A percentile compares a stretch with the other conserved stretches of the same genome.
These are phyloP conservation scores for Ascochyta koolunga DNA, from an alignment of 2,329 filamentous ascomycete species.

Conservation along the genomic window DNA sequence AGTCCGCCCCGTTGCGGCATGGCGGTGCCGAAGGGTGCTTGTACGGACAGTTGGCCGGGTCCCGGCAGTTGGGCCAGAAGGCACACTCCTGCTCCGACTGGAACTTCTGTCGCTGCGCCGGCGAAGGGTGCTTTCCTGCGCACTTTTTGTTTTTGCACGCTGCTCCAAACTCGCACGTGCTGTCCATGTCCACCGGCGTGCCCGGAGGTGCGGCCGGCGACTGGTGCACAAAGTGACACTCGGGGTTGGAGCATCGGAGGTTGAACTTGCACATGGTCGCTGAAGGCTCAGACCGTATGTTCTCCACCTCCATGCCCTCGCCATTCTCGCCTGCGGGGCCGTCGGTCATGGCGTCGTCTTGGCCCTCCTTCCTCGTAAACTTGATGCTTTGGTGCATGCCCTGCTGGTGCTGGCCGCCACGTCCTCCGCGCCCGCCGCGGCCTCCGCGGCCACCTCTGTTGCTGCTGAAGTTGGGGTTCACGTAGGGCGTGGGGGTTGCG, in stretches of 20 bases:
- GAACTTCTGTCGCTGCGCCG: slow-evolving; percentile 77
- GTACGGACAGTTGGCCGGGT: slow-evolving; percentile 79
- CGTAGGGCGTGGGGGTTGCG: slow-evolving; percentile 55
- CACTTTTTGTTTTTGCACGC: slow-evolving; percentile 98
- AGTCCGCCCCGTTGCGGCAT: slow-evolving; percentile 91
- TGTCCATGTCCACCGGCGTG: slow-evolving; percentile 75
- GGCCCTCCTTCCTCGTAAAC: slow-evolving; percentile 56
- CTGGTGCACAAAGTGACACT: slow-evolving; percentile 93
- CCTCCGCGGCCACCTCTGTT: slow-evolving; percentile 12
- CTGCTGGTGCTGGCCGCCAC: slow-evolving; percentile 59
- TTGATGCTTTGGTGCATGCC: slow-evolving; percentile 60
- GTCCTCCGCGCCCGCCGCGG: slow-evolving; percentile 47
- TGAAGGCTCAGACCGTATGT: slow-evolving; percentile 62
- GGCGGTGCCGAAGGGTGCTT: slow-evolving; percentile 84
- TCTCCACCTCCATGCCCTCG: slow-evolving; percentile 66
- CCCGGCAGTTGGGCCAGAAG: slow-evolving; percentile 90
- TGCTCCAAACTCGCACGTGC: slow-evolving; percentile 82
- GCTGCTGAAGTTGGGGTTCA: slow-evolving; percentile 61
- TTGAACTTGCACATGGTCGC: slow-evolving; percentile 88
- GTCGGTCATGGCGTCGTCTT: slow-evolving; percentile 48
- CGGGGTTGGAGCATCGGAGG: slow-evolving; percentile 81
- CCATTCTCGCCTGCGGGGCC: slow-evolving; percentile 47
- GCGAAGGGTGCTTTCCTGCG: slow-evolving; percentile 87
- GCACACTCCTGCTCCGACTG: slow-evolving; percentile 87
- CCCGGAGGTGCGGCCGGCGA: slow-evolving; percentile 86